Evolutionary conservation across 768 basidiomycete species (phyloP), one percentile per base, ranked within the genome.

Genomic region (Chalciporus chontae): DNA sequence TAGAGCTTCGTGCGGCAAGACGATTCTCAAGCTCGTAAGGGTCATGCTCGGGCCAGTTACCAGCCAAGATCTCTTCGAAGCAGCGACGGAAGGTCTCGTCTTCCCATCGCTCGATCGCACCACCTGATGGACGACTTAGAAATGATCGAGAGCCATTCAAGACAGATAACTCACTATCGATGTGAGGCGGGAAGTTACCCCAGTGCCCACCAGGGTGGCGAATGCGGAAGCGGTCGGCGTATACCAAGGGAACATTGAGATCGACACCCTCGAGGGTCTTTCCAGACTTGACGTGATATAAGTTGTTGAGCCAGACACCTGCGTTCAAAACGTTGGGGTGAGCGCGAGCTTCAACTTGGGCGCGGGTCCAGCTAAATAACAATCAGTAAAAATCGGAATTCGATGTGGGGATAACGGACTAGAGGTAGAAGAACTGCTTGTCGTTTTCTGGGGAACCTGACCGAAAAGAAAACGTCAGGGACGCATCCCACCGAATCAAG

Each of bases 151-250:
- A 10, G n/a, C 26, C 29, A 31, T 31, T 13, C 9, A 4, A 4
- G 17, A 32, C 1, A 3, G 56, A 75, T 68, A 71, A 70, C 34
- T 69, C 70, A 61, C 79, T 67, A 50, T 80, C 79, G 21, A 79
- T 64, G 51, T 81, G 81, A 6, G 79, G 79, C 4, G 76, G 26
- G 75, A 50, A 83, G 78, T 3, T 65, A 54, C 37, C 69, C 82
- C 86, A 90, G 40, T 66, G 56, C 21, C 69, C 67, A n/a, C 84
- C 85, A 1, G 87, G 83, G 51, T 81, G 80, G 45, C 88, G 74
- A 53, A 90, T 88, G 31, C 85, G 78, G 65, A 87, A 83, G 27
- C 85, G 73, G 63, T 90, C 87, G 0, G 84, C 85, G 53, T 91
- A 90, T 14, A 72, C 77, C 51, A 90, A 67, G 15, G 86, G 83